A percentile compares a stretch with the other conserved stretches of the same genome.
Evolutionary conservation across 192 early-diverging fungal species (phyloP).

Genomic region (Coemansia sp.): DNA sequence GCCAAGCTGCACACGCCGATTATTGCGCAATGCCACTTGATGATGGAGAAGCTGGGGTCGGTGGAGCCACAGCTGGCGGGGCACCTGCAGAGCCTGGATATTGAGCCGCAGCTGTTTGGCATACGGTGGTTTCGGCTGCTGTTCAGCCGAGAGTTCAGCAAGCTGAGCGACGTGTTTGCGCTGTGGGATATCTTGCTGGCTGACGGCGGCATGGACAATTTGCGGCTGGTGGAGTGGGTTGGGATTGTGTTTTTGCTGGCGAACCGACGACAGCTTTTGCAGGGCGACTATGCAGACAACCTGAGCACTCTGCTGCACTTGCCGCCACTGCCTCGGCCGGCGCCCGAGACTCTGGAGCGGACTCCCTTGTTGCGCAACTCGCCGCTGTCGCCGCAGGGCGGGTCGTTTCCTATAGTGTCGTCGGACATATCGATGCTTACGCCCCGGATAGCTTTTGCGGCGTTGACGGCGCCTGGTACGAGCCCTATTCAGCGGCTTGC

Average conservation of each 20-base stretch:
- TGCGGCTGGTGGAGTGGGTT: constrained; percentile 83
- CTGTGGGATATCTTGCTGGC: constrained; percentile 95
- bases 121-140: constrained; percentile 92
- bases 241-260: constrained; percentile 73
- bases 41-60: constrained; percentile 67
- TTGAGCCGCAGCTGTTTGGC: constrained; percentile 96
- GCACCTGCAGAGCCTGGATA: constrained; percentile 72
- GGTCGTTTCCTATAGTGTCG: neutral
- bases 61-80: constrained; percentile 73
- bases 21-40: constrained; percentile 72
- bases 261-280: constrained; percentile 62
- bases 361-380: constrained; percentile 37
- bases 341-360: constrained; percentile 31
- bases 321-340: constrained; percentile 57
- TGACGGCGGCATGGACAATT: constrained; percentile 64
- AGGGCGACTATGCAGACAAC: constrained; percentile 67
- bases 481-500: constrained; percentile 56
- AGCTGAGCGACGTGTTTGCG: constrained; percentile 64
- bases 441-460: constrained; percentile 17
- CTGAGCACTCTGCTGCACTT: constrained; percentile 67
- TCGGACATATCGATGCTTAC: constrained; percentile 6
- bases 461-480: constrained; percentile 14
- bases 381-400: constrained; percentile 20
- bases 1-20: constrained; percentile 61
- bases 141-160: constrained; percentile 85